Conservation (phyloP, 164 flowering plant species). For the Malania oleifera region DNA sequence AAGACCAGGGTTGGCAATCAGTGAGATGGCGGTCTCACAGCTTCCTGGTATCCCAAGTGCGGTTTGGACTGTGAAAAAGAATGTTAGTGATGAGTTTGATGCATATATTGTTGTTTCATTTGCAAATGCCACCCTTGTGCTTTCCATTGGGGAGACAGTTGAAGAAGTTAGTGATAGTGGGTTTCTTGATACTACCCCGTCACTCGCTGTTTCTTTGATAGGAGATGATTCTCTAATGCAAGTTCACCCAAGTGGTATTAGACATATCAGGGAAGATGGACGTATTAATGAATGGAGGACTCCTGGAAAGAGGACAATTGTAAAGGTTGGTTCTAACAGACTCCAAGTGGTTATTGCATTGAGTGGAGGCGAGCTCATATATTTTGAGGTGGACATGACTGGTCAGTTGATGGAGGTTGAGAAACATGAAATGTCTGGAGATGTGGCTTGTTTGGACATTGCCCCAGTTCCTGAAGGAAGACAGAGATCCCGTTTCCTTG, state of each 20-base stretch:
- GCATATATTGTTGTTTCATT: constrained; percentile 98
- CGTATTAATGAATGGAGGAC: constrained; percentile 99
- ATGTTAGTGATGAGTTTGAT: constrained; percentile 90
- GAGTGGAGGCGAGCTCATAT: constrained; percentile 96
- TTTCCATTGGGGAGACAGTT: constrained; percentile 98
- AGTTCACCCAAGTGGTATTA: constrained; percentile 97
- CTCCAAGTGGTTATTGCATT: constrained; percentile 94
- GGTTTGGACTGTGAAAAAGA: constrained; percentile 98
- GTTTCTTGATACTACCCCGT: constrained; percentile 94
- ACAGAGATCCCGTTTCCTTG: constrained; percentile 93
- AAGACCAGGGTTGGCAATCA: constrained; percentile 90
- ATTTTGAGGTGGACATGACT: constrained; percentile 92
- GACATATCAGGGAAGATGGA: constrained; percentile 98
- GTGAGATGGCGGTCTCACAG: constrained; percentile 98
- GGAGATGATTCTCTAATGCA: constrained; percentile 99
- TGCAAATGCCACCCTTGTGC: constrained; percentile 94
- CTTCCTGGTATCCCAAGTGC: constrained; percentile 98
- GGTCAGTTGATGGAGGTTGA: constrained; percentile 97
- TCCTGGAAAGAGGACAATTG: constrained; percentile 95
- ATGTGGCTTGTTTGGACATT: constrained; percentile 95
- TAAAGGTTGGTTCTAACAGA: constrained; percentile 94
- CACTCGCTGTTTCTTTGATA: constrained; percentile 87
- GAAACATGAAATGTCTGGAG: constrained; percentile 97
- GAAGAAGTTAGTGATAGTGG: constrained; percentile 99
- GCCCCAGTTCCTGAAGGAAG: constrained; percentile 99